Conservation (phyloP, 116 monocot species). For the Papilionanthe hybrid region DNA sequence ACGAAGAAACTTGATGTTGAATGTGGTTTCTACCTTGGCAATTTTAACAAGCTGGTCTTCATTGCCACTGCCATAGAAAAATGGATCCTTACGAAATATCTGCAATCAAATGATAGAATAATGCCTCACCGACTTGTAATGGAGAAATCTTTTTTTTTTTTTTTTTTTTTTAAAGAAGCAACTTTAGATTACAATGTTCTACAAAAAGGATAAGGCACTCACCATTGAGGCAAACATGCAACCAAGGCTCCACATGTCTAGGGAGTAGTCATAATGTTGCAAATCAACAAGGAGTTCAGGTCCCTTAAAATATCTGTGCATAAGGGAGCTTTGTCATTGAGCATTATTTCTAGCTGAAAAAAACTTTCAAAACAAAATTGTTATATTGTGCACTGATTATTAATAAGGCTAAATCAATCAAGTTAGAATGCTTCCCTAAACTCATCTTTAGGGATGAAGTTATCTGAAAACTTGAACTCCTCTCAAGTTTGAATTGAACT, state of each 20-base stretch:
- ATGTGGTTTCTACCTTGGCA: slow-evolving; percentile 25
- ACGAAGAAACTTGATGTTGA: not conserved
- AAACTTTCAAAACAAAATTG: no score
- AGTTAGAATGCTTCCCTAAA: no score
- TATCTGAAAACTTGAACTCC: no score
- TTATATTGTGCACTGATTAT: no score
- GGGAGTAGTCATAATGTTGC: slow-evolving; percentile 31
- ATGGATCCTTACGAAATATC: slow-evolving; percentile 58
- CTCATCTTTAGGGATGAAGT: no score
- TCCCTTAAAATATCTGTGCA: slow-evolving; percentile 28
- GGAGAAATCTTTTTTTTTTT: not conserved
- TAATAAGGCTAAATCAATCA: no score
- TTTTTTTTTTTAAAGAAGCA: no score
- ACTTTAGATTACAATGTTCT: not conserved
- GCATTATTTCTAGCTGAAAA: no score
- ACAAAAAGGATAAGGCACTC: not conserved
- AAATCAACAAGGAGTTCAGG: slow-evolving; percentile 33
- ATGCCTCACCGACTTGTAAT: not conserved
- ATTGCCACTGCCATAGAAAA: slow-evolving; percentile 49
- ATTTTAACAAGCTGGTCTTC: slow-evolving; percentile 49
- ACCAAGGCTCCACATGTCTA: slow-evolving; percentile 38
- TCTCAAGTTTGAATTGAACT: no score
- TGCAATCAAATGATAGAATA: slow-evolving; percentile 7
- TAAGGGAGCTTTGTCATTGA: not conserved
- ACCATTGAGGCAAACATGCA: slow-evolving; percentile 44